These are phyloP conservation scores for Botryotinia narcissicola DNA, from an alignment of 2,329 filamentous ascomycete species.

Conservation along the genomic window DNA sequence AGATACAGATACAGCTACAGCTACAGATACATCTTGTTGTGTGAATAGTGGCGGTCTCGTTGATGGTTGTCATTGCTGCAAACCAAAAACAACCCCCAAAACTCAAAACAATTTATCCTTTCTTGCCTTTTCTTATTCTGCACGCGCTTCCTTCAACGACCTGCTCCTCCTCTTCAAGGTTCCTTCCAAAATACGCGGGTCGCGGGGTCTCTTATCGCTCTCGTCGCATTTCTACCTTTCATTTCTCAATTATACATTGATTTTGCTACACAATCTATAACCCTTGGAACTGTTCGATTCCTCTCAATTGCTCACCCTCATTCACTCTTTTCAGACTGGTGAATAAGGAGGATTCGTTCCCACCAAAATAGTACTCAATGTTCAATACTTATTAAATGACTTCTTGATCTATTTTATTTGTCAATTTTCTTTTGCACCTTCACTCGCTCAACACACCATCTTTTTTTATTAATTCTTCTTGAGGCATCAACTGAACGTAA, in stretches of 20 bases:
- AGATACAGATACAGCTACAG: no score
- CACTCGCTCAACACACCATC: slow-evolving; percentile 17
- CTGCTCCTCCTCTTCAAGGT: neutral
- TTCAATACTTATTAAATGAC: slow-evolving; percentile 33
- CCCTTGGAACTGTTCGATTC: neutral
- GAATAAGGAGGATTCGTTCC: slow-evolving; percentile 2
- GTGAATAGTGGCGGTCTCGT: slow-evolving; percentile 4
- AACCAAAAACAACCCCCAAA: neutral
- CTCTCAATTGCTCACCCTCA: neutral
- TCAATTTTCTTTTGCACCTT: slow-evolving; percentile 23
- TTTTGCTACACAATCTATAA: slow-evolving; percentile 16
- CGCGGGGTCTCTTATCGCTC: neutral
- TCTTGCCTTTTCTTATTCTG: neutral
- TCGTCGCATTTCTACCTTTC: slow-evolving; percentile 12
- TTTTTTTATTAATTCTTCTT: neutral
- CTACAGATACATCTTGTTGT: neutral
- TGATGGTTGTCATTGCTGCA: neutral
- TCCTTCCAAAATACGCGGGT: slow-evolving; percentile 16
- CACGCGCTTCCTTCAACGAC: slow-evolving; percentile 15
- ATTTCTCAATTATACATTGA: neutral
- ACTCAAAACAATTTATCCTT: neutral
- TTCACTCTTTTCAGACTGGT: neutral
- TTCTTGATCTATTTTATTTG: slow-evolving; percentile 20
- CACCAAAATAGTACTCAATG: neutral
- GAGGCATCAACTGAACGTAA: neutral